A percentile compares a stretch with the other conserved stretches of the same genome.
Conservation (phyloP, 306 rosid species). For the Cucurbita argyrosperma region DNA sequence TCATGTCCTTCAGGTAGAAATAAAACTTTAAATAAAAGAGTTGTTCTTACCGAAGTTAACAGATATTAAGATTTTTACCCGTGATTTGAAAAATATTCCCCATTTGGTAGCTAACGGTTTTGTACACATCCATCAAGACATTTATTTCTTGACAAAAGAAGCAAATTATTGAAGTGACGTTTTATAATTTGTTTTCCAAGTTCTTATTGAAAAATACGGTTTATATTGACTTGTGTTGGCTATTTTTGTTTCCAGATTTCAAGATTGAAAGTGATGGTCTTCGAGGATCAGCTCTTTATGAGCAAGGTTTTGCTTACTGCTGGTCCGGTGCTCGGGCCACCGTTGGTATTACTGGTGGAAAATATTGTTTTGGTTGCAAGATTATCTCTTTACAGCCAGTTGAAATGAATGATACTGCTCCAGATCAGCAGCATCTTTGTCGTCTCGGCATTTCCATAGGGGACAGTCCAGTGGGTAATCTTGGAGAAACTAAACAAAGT, state of each 20-base stretch:
- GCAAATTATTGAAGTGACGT: neutral
- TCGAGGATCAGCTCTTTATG: conserved; percentile 26
- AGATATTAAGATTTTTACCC: neutral
- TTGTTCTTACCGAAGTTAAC: neutral
- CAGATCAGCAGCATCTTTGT: conserved; percentile 27
- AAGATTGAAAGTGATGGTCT: conserved; percentile 17
- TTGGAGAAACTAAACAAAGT: conserved; percentile 36
- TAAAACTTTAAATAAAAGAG: neutral
- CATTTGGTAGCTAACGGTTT: neutral
- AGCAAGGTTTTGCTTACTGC: conserved; percentile 46
- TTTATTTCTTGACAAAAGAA: neutral
- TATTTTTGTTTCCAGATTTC: conserved; percentile 26
- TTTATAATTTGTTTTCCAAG: neutral
- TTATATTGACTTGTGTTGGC: neutral
- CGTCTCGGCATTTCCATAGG: conserved; percentile 45
- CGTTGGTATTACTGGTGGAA: conserved; percentile 33
- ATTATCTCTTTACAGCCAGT: conserved; percentile 25
- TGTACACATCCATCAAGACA: neutral
- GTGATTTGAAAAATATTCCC: neutral
- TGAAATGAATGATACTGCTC: conserved; percentile 20
- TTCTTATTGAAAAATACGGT: neutral
- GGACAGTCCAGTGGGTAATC: conserved; percentile 26
- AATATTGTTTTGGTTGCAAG: conserved; percentile 42
- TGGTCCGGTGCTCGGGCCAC: conserved; percentile 48
- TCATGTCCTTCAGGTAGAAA: neutral